Base-by-base conservation (phyloP, 2,329 filamentous ascomycete species). In the Hypoxylon sp. region DNA sequence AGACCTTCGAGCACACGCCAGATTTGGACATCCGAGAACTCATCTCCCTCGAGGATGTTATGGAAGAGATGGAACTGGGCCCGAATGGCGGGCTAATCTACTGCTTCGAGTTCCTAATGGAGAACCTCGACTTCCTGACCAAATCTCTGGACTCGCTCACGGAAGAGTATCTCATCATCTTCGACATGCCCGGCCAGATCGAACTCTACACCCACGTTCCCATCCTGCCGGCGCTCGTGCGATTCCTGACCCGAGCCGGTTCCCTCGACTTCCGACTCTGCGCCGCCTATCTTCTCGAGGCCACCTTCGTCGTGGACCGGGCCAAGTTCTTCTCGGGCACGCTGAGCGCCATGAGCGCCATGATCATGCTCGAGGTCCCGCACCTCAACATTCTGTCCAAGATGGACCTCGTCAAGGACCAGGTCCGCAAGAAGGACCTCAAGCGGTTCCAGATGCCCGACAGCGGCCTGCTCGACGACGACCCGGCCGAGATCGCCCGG, bases 141-240 rank as follows among this genome's bases (percentile, higher is more conserved):
- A 78, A 81, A 20, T 88, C 90, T 2, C 81, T 96, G 38, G 81
- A 84, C 33, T 90, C 91, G 1, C 83, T 95, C 0, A 94, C 91
- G 8, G 95, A 99, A 69, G 95, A 98, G 70, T 97, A 97, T 75
- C 84, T 99, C 62, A 96, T 98, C 75, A 90, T 99, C 63, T 92
- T 99, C 78, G 95, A 99, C 77, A 97, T 98, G 90, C 95, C 95
- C 0, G 95, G 95, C 55, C 95, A 99, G 79, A 98, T 99, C 75
- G 95, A 99, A 78, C 86, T 99, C 11, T 99, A 98, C 78, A 98
- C 94, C 2, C 95, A 99, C 74, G 90, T 98, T 27, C 95, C 95
- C 33, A 90, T 99, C 65, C 81, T 99, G 26, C 95, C 95, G 1
- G 85, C 87, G 17, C 84, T 99, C 43, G 88, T 94, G 65, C 89